These are phyloP conservation scores for Omphalotus guepiniiformis DNA, from an alignment of 768 basidiomycete species.

Conservation along the genomic window DNA sequence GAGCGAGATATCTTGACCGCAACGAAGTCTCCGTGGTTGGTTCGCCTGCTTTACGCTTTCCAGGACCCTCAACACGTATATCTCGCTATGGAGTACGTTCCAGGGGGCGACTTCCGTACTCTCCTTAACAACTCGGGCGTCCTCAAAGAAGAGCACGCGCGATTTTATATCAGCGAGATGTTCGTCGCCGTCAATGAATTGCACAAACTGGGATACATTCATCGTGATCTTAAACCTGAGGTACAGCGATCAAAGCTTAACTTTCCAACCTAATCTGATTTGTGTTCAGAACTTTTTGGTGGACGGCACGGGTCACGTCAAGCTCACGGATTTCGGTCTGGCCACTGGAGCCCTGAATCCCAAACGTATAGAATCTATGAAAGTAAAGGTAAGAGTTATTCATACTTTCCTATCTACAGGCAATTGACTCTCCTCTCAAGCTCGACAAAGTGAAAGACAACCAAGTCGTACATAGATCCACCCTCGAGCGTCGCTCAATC, in stretches of 20 bases:
- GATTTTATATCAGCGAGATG: slow-evolving; percentile 98
- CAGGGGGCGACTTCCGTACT: slow-evolving; percentile 97
- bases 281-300: slow-evolving; percentile 85
- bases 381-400: slow-evolving; percentile 63
- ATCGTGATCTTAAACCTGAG: slow-evolving; percentile 97
- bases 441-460: slow-evolving; percentile 97
- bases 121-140: slow-evolving; percentile 97
- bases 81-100: slow-evolving; percentile 99
- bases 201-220: slow-evolving; percentile 97
- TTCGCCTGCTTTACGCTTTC: slow-evolving; percentile 92
- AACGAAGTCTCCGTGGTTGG: slow-evolving; percentile 97
- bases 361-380: slow-evolving; percentile 88
- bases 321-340: slow-evolving; percentile 95
- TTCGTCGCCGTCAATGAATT: slow-evolving; percentile 90
- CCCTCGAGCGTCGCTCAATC: slow-evolving; percentile 90
- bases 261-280: background rate
- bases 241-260: slow-evolving; percentile 35
- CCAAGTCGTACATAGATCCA: slow-evolving; percentile 84
- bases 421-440: slow-evolving; percentile 34
- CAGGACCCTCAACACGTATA: slow-evolving; percentile 90
- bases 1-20: slow-evolving; percentile 97
- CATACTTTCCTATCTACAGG: background rate
- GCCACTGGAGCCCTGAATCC: slow-evolving; percentile 97
- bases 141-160: slow-evolving; percentile 93
- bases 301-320: slow-evolving; percentile 94